These are phyloP conservation scores for Backusella tuberculispora DNA, from an alignment of 192 early-diverging fungal species.

Conservation along the genomic window DNA sequence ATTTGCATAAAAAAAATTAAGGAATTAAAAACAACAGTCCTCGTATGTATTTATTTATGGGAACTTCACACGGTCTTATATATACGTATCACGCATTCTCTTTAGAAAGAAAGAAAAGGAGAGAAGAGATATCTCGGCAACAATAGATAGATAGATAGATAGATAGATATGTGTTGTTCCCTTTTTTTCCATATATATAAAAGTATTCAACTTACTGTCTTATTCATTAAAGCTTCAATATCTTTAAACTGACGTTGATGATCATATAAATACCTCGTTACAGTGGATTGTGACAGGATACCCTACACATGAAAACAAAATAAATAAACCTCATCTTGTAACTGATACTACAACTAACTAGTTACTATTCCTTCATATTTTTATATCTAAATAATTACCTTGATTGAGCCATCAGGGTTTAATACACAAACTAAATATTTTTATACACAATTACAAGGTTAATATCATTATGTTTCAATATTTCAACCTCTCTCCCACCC, in stretches of 20 bases:
- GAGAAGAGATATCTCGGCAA: background rate
- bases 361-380: background rate
- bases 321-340: constrained; percentile 66
- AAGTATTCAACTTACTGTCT: constrained; percentile 41
- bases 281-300: constrained; percentile 77
- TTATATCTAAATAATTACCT: constrained; percentile 22
- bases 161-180: constrained; percentile 38
- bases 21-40: background rate
- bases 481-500: background rate
- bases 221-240: constrained; percentile 48
- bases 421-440: constrained; percentile 67
- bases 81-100: too few species aligned
- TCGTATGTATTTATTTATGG: constrained; percentile 39
- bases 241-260: constrained; percentile 53
- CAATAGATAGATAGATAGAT: too few species aligned
- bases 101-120: background rate
- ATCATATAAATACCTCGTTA: constrained; percentile 70
- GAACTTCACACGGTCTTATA: constrained; percentile 48
- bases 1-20: background rate
- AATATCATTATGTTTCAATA: background rate
- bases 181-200: constrained; percentile 57
- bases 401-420: constrained; percentile 62
- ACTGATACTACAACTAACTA: constrained; percentile 61
- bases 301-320: constrained; percentile 47
- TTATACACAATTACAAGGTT: background rate